These are phyloP conservation scores for Solanum paucissectum DNA, from an alignment of 257 asterid species.

Conservation along the genomic window DNA sequence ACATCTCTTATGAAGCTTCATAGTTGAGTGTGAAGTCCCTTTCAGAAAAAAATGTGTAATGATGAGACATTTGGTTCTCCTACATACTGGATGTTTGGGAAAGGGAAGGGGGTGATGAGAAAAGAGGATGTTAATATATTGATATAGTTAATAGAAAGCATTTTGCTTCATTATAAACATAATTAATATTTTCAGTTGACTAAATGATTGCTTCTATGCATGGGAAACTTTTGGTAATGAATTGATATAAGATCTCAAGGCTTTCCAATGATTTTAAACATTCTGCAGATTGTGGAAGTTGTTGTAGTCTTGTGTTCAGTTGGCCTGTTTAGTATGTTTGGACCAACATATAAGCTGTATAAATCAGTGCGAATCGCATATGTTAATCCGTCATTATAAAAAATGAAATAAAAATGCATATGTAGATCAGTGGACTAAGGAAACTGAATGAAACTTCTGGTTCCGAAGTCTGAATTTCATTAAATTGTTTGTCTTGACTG, in stretches of 20 bases:
- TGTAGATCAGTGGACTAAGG: neutral
- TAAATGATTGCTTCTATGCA: neutral
- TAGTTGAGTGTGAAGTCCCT: neutral
- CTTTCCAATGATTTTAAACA: neutral
- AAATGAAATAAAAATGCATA: neutral
- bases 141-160: neutral
- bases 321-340: neutral
- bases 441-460: neutral
- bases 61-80: neutral
- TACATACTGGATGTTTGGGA: neutral
- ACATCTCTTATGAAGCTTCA: neutral
- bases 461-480: neutral
- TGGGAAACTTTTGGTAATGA: neutral
- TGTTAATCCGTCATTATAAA: neutral
- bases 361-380: neutral
- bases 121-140: neutral
- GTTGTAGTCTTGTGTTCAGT: neutral
- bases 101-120: neutral
- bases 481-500: neutral
- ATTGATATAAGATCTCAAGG: neutral
- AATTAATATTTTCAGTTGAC: neutral
- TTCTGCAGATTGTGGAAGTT: neutral
- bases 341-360: neutral
- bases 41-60: neutral
- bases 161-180: neutral